Percentiles rank a stretch among this genome's conserved stretches.
Evolutionary conservation across 1,284 basidiomycete species (phyloP).

Genomic region (Irpex sp.): DNA sequence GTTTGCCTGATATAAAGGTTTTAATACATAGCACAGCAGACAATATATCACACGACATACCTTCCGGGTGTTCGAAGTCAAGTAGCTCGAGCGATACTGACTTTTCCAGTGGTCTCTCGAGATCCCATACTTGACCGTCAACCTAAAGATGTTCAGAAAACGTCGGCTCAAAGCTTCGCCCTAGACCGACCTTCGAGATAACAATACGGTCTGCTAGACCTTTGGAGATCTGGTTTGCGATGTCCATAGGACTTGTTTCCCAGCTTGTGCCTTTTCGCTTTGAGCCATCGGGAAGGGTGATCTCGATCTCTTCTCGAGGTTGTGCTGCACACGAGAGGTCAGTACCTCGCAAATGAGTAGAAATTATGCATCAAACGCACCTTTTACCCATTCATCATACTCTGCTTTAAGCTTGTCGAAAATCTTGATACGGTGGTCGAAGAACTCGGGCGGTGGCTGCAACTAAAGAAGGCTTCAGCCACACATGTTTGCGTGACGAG

Average conservation of each 20-base stretch:
- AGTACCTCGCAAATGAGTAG: not conserved
- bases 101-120: constrained; percentile 88
- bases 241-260: constrained; percentile 95
- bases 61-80: constrained; percentile 95
- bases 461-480: constrained; percentile 43
- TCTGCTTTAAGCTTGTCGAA: constrained; percentile 90
- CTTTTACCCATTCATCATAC: constrained; percentile 78
- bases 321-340: constrained; percentile 52
- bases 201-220: constrained; percentile 88
- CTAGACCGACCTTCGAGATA: constrained; percentile 77
- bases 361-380: constrained; percentile 37
- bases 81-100: constrained; percentile 83
- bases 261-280: constrained; percentile 83
- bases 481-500: not conserved
- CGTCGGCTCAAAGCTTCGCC: not conserved
- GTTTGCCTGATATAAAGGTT: constrained; percentile 61
- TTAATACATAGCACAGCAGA: not conserved
- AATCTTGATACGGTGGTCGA: constrained; percentile 87
- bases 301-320: constrained; percentile 77
- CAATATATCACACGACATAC: constrained; percentile 33
- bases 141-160: constrained; percentile 45
- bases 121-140: constrained; percentile 90
- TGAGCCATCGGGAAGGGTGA: constrained; percentile 89
- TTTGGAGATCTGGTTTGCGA: constrained; percentile 87
- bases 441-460: constrained; percentile 82